Evolutionary conservation across 2,329 filamentous ascomycete genomes (phyloP), one percentile per base, ranked within the genome.

Genomic region (Talaromyces sp.): DNA sequence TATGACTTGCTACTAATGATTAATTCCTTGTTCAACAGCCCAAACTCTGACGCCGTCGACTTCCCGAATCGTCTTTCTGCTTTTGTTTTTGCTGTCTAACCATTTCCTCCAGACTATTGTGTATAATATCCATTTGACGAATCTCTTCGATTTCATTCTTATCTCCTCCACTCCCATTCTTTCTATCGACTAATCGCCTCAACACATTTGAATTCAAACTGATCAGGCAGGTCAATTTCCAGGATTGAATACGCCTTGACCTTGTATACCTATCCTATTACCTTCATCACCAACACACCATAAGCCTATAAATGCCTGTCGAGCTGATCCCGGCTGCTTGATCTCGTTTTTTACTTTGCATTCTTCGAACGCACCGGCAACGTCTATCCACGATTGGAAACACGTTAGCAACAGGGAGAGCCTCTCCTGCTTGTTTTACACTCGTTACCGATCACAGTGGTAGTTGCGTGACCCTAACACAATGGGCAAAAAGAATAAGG

Each of bases 111-210:
- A 50, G 35, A 50, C 62, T 62, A 62, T 68, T 67, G 69, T 72
- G 70, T 66, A 67, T 65, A 59, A 61, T 64, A 61, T 53, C 62
- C 51, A 71, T 73, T 72, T 67, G 69, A 36, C 33, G 15, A 39
- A 36, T 15, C 15, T 8, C 19, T n/a, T 31, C 10, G 21, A 48
- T 21, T 56, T 40, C 22, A 53, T 53, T 55, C 19, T 46, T 36
- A 50, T 57, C 37, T 51, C 43, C 36, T 53, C 36, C 46, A 53
- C 48, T 45, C 10, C n/a, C 17, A 48, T 21, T 40, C 43, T 13
- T 11, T 51, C 31, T 37, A 41, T 28, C 36, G 13, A 21, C 13
- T 46, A 28, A 39, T 17, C 28, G 36, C 35, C 43, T 48, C 54
- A 33, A 33, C 33, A 31, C 22, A 50, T 56, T 56, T 56, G 15